phyloP scores from a whole-genome alignment of 1,139 yeast species.

The Fermentozyma sake region DNA sequence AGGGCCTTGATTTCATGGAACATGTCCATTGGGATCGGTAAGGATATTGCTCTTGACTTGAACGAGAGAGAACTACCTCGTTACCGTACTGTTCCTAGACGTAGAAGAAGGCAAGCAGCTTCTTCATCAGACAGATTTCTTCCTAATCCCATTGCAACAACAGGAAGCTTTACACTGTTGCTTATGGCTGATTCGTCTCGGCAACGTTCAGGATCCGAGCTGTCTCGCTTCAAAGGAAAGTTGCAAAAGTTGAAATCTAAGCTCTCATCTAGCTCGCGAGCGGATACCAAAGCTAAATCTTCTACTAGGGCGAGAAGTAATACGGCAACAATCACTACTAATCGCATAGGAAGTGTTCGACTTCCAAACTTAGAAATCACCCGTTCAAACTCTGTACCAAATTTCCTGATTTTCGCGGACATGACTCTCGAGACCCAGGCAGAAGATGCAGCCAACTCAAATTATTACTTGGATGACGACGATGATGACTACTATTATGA shows the following conservation, averaged over 20 bases:
- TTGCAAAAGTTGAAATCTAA: conserved; percentile 17
- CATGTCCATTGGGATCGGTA: conserved; percentile 53
- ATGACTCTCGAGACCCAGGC: too few species aligned
- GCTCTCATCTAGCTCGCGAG: conserved; percentile 7
- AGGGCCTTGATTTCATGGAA: conserved; percentile 68
- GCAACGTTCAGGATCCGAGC: conserved; percentile 14
- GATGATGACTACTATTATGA: conserved; percentile 11
- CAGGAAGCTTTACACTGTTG: too few species aligned
- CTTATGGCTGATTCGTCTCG: too few species aligned
- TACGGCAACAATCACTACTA: conserved; percentile 3
- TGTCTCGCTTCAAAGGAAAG: conserved; percentile 16
- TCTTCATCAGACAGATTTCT: too few species aligned
- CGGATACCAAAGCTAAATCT: too few species aligned
- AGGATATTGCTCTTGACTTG: conserved; percentile 62
- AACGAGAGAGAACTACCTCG: conserved; percentile 56
- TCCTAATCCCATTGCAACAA: too few species aligned
- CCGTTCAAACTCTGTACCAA: conserved; percentile 8
- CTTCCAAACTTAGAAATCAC: conserved; percentile 5
- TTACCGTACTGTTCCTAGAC: conserved; percentile 70
- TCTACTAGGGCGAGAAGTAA: too few species aligned
- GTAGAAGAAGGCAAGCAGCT: conserved; percentile 42
- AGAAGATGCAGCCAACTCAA: background rate
- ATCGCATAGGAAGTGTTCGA: conserved; percentile 3
- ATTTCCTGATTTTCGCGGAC: conserved; percentile 4
- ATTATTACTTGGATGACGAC: conserved; percentile 6